These are phyloP conservation scores for Bimuria novae-zelandiae DNA, from an alignment of 2,329 filamentous ascomycete genomes.

Conservation along the genomic window DNA sequence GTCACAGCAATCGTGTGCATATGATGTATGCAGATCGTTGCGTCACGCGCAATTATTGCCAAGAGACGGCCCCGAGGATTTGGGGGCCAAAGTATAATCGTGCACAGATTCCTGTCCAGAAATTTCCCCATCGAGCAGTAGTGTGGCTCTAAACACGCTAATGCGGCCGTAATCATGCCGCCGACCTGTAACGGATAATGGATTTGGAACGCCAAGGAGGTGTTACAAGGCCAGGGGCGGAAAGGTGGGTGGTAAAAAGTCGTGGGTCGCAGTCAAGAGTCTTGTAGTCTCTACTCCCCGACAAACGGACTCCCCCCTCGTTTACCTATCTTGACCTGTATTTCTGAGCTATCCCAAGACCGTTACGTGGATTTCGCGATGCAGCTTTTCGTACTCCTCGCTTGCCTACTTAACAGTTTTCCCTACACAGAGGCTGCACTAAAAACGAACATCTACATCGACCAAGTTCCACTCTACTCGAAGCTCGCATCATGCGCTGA, in stretches of 20 bases:
- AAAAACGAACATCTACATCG: slow-evolving; percentile 27
- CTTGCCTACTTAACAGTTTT: not conserved
- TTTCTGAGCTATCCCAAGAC: not conserved
- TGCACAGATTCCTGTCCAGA: not conserved
- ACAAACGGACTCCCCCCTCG: not conserved
- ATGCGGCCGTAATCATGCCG: not conserved
- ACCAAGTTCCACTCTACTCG: slow-evolving; percentile 24
- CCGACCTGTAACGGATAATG: not conserved
- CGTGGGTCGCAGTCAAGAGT: not conserved
- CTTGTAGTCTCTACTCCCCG: not conserved
- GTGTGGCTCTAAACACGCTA: not conserved
- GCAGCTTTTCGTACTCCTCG: not conserved
- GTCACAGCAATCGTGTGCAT: too few relatives aligned
- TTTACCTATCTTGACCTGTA: not conserved
- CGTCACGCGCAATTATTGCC: too few relatives aligned
- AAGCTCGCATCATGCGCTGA: slow-evolving; percentile 21
- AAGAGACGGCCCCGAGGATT: not conserved
- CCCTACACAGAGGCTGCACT: slow-evolving; percentile 4
- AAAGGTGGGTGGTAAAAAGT: not conserved
- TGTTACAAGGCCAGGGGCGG: not conserved
- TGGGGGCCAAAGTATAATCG: not conserved
- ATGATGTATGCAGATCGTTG: too few relatives aligned
- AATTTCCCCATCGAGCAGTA: not conserved
- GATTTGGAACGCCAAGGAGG: not conserved
- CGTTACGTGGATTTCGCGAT: not conserved